These are phyloP conservation scores for Penicillium chermesinum DNA, from an alignment of 495 filamentous ascomycete species.

Conservation along the genomic window DNA sequence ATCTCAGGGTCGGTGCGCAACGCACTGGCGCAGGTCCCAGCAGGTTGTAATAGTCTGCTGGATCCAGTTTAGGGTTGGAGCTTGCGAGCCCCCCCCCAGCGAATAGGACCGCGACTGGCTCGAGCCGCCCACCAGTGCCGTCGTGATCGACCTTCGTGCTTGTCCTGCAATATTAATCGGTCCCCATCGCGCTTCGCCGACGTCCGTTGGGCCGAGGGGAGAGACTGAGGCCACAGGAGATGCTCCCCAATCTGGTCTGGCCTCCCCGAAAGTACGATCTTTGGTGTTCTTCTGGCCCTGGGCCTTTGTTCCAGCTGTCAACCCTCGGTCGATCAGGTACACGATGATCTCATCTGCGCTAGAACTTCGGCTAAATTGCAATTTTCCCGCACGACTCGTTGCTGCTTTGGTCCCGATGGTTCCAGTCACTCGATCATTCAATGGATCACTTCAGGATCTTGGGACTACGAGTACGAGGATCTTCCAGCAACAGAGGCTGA, in stretches of 20 bases:
- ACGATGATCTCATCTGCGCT: background rate
- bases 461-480: too few relatives aligned
- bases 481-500: background rate
- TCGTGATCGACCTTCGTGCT: background rate
- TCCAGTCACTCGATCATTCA: background rate
- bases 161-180: background rate
- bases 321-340: slow-evolving; percentile 25
- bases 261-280: background rate
- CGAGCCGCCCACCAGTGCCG: background rate
- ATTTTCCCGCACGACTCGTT: background rate
- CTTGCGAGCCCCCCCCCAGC: background rate
- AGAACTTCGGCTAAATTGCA: background rate
- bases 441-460: background rate
- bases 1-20: background rate
- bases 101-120: background rate
- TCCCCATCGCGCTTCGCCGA: background rate
- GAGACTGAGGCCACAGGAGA: background rate
- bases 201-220: background rate
- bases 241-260: background rate
- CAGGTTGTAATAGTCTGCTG: background rate
- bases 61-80: background rate
- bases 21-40: background rate
- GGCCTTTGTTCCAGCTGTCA: slow-evolving; percentile 16
- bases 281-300: background rate
- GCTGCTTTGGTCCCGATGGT: background rate